Base-by-base conservation (phyloP, 441 rosid genomes). In the Eruca vesicaria region DNA sequence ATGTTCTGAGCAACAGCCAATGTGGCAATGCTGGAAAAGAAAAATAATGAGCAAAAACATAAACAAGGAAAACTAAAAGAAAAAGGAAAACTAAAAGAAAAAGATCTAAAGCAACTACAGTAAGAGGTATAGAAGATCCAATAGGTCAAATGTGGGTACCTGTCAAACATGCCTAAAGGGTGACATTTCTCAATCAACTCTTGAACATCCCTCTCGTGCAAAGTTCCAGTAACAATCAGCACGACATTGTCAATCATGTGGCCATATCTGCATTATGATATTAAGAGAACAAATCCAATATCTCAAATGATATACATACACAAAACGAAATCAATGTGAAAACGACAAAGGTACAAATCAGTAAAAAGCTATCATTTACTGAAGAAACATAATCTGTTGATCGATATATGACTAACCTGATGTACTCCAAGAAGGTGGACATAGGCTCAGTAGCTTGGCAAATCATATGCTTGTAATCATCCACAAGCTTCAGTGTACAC, bases 181-280 rank as follows among this genome's bases (percentile, higher is more conserved):
- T 95, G 99, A 72, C 99, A 95, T 67, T 95, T 95, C 86, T 95
- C 99, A 67, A 95, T 72, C 63, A 95, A 82, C 74, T 95, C 99
- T 64, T 93, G 98, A 72, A 93, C 99, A 83, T 95, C 99, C 81
- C 99, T 90, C 89, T 95, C 99, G 53, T 95, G 98, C 88, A 95
- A 71, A 64, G 99, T 93, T 60, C 99, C 99, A 57, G 99, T 91
- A 69, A 95, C 98, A 85, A 95, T 95, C 83, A 95, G 82, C 75
- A 95, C 99, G 70, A 95, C 98, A 87, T 95, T 95, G 84, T 95
- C 99, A 79, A 95, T 95, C 99, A 95, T 95, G 79, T 95, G 99
- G 57, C 99, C 99, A 66, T 95, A 95, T 76, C 99, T 95, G 84
- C 70, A 83, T 15, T 29, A 79, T 68, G 75, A 65, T 19, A 18